A percentile compares a stretch with the other conserved stretches of the same genome.
Conservation (phyloP, 345 rosid species). For the Brassica rapa region DNA sequence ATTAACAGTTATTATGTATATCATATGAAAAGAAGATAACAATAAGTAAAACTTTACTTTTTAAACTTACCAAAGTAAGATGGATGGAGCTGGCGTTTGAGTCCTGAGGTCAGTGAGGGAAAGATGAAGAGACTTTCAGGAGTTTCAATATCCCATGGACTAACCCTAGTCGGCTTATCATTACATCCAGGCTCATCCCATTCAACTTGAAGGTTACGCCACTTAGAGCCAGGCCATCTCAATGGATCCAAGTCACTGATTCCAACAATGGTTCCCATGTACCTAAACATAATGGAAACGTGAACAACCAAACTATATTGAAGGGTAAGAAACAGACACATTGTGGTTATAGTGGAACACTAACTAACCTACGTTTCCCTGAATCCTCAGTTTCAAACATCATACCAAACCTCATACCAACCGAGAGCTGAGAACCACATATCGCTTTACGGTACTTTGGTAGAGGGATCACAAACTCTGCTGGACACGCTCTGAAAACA, state of each 20-base stretch:
- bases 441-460: constrained; percentile 80
- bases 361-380: constrained; percentile 76
- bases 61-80: constrained; percentile 42
- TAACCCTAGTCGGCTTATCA: constrained; percentile 86
- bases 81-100: constrained; percentile 75
- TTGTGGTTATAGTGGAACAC: neutral
- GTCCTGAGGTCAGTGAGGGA: constrained; percentile 89
- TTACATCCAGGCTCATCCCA: constrained; percentile 99
- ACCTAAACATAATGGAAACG: constrained; percentile 45
- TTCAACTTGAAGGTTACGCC: constrained; percentile 99
- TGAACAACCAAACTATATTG: constrained; percentile 15
- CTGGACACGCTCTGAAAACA: constrained; percentile 81
- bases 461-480: constrained; percentile 90
- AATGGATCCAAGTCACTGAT: constrained; percentile 84
- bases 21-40: neutral
- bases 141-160: constrained; percentile 97
- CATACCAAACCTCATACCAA: constrained; percentile 99
- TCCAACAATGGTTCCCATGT: constrained; percentile 96
- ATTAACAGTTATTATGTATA: neutral
- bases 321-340: neutral
- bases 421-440: constrained; percentile 80
- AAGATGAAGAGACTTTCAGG: constrained; percentile 98
- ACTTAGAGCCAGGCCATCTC: constrained; percentile 97
- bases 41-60: neutral
- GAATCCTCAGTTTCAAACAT: constrained; percentile 99